These are phyloP conservation scores for Beta corolliflora DNA, from an alignment of 179 eudicot genomes.

Conservation along the genomic window DNA sequence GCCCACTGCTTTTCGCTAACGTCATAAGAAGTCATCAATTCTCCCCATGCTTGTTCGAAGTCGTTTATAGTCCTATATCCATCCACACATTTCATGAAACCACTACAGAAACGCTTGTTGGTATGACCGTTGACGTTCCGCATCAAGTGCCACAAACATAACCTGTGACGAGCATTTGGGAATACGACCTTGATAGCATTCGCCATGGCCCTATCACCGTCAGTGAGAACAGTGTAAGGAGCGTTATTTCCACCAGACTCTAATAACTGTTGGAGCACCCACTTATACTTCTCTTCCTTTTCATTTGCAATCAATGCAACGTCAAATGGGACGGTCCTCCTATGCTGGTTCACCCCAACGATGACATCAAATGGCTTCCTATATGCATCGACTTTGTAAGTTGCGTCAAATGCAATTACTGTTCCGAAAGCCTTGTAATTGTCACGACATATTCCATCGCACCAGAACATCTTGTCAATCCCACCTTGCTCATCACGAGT, in stretches of 20 bases:
- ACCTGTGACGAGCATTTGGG: neutral
- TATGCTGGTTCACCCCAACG: slow-evolving; percentile 2
- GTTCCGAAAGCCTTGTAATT: slow-evolving; percentile 10
- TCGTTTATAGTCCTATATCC: neutral
- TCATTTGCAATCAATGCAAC: neutral
- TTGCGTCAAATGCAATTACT: slow-evolving; percentile 13
- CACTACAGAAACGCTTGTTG: neutral
- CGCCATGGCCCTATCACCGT: slow-evolving; percentile 10
- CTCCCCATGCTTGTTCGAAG: neutral
- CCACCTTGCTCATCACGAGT: no score
- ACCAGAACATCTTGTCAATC: no score
- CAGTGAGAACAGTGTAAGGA: neutral
- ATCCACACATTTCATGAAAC: slow-evolving; percentile 5
- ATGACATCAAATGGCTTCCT: slow-evolving; percentile 8
- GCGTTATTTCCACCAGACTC: neutral
- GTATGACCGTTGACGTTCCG: neutral
- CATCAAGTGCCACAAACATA: slow-evolving; percentile 8
- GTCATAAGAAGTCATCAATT: no score
- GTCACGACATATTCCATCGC: neutral
- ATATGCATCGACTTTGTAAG: slow-evolving; percentile 3
- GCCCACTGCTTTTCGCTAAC: neutral
- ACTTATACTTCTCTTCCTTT: neutral
- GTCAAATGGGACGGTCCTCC: neutral
- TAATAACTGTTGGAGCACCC: neutral
- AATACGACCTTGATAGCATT: neutral